Percentiles rank a stretch among this genome's conserved stretches.
Evolutionary conservation across 1,284 basidiomycete species (phyloP).

Genomic region (Lentinula novae-zelandiae): DNA sequence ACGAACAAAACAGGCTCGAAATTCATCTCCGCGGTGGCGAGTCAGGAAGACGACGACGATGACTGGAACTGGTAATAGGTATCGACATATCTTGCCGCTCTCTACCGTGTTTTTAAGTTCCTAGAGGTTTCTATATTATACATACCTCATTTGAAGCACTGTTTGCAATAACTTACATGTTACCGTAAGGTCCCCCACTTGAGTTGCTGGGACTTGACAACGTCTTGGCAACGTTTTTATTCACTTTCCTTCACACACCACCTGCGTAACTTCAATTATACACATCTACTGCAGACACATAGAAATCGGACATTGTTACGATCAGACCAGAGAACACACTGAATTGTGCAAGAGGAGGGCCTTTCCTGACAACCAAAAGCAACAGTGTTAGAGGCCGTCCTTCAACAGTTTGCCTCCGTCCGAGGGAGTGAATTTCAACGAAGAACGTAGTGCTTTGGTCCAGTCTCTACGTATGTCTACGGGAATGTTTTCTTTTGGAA

Average conservation of each 20-base stretch:
- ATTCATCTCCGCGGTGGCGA: neutral
- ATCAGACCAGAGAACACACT: neutral
- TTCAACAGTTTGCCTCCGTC: neutral
- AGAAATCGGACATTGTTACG: neutral
- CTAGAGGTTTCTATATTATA: neutral
- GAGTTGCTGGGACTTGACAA: neutral
- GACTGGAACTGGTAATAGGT: constrained; percentile 13
- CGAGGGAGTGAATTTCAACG: neutral
- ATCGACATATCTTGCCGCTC: neutral
- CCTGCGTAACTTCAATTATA: neutral
- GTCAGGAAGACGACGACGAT: constrained; percentile 12
- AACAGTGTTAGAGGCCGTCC: neutral
- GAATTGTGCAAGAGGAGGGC: too few relatives aligned
- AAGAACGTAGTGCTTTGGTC: neutral
- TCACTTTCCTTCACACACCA: neutral
- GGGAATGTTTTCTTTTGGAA: neutral
- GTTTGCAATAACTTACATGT: neutral
- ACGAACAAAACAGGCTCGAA: neutral
- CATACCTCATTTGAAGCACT: neutral
- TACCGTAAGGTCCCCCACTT: too few relatives aligned
- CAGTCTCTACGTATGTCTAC: neutral
- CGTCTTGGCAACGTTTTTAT: neutral
- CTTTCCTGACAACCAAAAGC: neutral
- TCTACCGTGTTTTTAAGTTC: neutral
- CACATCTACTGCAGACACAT: too few relatives aligned